These are phyloP conservation scores for Knufia fluminis DNA, from an alignment of 2,329 filamentous ascomycete species.

Conservation along the genomic window DNA sequence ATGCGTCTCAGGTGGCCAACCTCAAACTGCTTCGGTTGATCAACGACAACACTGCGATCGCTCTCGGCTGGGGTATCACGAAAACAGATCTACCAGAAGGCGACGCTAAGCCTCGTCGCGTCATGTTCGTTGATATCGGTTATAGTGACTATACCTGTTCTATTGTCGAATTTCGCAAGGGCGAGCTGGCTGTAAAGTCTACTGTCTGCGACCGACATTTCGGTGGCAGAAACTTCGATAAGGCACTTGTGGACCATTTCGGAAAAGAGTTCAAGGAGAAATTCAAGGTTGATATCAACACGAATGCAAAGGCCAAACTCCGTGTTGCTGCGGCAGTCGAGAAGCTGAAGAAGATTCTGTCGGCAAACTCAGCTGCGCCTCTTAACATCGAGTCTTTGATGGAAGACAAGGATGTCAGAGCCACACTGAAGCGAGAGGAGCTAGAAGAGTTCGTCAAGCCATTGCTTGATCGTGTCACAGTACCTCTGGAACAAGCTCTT, in stretches of 20 bases:
- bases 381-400: constrained; percentile 97
- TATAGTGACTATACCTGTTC: constrained; percentile 94
- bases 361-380: constrained; percentile 84
- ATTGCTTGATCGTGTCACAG: constrained; percentile 61
- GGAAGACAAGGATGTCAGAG: constrained; percentile 88
- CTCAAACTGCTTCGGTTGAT: constrained; percentile 88
- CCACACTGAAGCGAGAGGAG: constrained; percentile 87
- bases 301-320: constrained; percentile 79
- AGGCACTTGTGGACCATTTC: constrained; percentile 88
- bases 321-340: constrained; percentile 83
- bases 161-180: constrained; percentile 94
- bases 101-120: constrained; percentile 85
- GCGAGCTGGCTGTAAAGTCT: constrained; percentile 85
- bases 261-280: constrained; percentile 94
- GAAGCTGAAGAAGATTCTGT: constrained; percentile 97
- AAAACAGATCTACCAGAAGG: constrained; percentile 82
- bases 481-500: constrained; percentile 80
- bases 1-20: constrained; percentile 86
- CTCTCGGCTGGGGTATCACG: constrained; percentile 94
- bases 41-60: constrained; percentile 95
- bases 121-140: constrained; percentile 88
- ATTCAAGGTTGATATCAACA: constrained; percentile 91
- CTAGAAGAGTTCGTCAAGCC: constrained; percentile 85
- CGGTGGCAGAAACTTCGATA: constrained; percentile 94
- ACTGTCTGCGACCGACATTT: constrained; percentile 93